phyloP scores from a whole-genome alignment of 2,329 filamentous ascomycete species.

The Apiospora phragmitis region DNA sequence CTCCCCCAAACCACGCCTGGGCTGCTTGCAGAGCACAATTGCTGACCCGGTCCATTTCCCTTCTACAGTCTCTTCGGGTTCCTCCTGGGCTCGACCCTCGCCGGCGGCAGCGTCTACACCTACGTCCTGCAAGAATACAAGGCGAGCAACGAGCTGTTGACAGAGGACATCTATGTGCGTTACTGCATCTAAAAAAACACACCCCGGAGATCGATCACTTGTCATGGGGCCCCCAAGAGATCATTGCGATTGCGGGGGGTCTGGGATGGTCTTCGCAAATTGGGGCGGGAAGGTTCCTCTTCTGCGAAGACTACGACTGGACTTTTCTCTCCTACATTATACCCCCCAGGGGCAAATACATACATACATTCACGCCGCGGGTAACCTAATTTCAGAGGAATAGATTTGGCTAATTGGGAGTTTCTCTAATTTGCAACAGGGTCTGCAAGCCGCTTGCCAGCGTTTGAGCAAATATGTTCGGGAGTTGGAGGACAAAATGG shows the following conservation, averaged over 20 bases:
- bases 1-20: background rate
- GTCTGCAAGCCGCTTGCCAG: constrained; percentile 84
- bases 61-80: constrained; percentile 79
- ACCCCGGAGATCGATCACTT: constrained; percentile 21
- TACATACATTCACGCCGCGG: background rate
- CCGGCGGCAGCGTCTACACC: constrained; percentile 82
- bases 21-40: background rate
- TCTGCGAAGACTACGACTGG: background rate
- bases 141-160: constrained; percentile 87
- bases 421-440: constrained; percentile 47
- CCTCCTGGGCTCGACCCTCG: constrained; percentile 77
- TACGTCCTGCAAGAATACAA: constrained; percentile 94
- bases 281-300: background rate
- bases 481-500: constrained; percentile 78
- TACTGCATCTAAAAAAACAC: constrained; percentile 38
- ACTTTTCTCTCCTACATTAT: background rate
- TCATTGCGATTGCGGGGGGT: constrained; percentile 13
- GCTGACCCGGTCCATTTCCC: background rate
- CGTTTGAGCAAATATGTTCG: constrained; percentile 82
- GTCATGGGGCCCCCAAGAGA: constrained; percentile 13
- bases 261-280: background rate
- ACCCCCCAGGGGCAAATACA: background rate
- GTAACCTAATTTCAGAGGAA: background rate
- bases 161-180: constrained; percentile 94
- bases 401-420: background rate